phyloP scores from a whole-genome alignment of 176 grass and related monocot genomes.

The Zoysia japonica region DNA sequence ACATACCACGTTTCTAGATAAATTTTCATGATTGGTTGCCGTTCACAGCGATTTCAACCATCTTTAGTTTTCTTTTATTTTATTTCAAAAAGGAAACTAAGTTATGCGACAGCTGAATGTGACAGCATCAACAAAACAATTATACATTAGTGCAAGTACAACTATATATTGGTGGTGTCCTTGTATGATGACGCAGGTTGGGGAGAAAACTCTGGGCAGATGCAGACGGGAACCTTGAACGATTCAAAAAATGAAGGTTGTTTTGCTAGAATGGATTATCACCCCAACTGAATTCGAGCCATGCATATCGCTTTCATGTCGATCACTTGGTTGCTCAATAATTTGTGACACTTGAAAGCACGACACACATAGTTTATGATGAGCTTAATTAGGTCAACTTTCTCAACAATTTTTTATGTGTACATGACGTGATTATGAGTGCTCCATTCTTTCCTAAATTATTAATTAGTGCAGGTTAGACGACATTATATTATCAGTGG shows the following conservation, averaged over 20 bases:
- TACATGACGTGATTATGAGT: not conserved
- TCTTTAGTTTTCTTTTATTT: not conserved
- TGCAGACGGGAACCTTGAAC: not conserved
- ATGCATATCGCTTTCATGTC: slow-evolving; percentile 22
- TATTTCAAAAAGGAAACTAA: not conserved
- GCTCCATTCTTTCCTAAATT: no score
- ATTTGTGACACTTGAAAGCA: slow-evolving; percentile 25
- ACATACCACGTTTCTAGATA: no score
- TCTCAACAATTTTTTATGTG: not conserved
- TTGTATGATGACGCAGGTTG: not conserved
- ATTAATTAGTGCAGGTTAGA: not conserved
- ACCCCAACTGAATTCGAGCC: not conserved
- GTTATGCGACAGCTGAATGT: not conserved
- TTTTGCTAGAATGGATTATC: slow-evolving; percentile 15
- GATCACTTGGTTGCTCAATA: slow-evolving; percentile 4
- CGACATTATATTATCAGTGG: no score
- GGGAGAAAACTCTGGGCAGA: not conserved
- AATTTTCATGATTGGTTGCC: no score
- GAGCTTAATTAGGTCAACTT: slow-evolving; percentile 22
- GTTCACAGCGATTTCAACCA: no score
- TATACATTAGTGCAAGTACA: slow-evolving; percentile 1
- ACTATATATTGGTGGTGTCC: not conserved
- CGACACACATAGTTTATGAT: slow-evolving; percentile 31
- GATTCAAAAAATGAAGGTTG: slow-evolving; percentile 6
- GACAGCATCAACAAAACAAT: not conserved